phyloP scores from a whole-genome alignment of 257 asterid species.

The Nemophila menziesii region DNA sequence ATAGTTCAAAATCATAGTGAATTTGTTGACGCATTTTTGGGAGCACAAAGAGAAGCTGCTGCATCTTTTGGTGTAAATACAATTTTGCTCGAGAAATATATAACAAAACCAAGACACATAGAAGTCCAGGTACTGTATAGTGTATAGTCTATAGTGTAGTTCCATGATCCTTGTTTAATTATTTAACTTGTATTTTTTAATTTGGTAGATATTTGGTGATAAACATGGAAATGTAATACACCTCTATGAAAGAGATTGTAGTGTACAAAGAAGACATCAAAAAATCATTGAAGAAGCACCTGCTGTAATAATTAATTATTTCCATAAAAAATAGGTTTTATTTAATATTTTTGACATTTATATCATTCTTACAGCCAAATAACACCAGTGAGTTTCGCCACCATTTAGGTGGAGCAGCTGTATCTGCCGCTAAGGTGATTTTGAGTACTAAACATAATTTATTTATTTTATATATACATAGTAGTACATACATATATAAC shows the following conservation, averaged over 20 bases:
- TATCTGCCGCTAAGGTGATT: constrained; percentile 95
- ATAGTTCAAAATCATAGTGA: constrained; percentile 73
- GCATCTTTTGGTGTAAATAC: constrained; percentile 91
- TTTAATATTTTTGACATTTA: constrained; percentile 12
- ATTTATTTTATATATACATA: constrained; percentile 1
- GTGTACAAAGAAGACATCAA: constrained; percentile 98
- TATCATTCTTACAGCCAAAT: constrained; percentile 61
- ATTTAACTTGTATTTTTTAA: constrained; percentile 2
- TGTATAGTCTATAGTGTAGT: neutral
- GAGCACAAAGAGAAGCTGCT: constrained; percentile 99
- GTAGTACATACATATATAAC: neutral
- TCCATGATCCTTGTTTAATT: neutral
- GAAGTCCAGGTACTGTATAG: constrained; percentile 81
- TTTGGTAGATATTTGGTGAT: constrained; percentile 80
- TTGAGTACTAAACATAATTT: constrained; percentile 8
- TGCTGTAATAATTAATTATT: constrained; percentile 44
- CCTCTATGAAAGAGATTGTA: constrained; percentile 96
- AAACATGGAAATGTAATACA: constrained; percentile 73
- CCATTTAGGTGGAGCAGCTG: constrained; percentile 94
- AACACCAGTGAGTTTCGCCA: constrained; percentile 51
- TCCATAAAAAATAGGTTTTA: constrained; percentile 9
- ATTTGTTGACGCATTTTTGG: constrained; percentile 73
- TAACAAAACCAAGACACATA: constrained; percentile 87
- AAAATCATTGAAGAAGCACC: constrained; percentile 99
- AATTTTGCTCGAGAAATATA: constrained; percentile 90